phyloP scores from a whole-genome alignment of 768 basidiomycete species.

The Suillus plorans region DNA sequence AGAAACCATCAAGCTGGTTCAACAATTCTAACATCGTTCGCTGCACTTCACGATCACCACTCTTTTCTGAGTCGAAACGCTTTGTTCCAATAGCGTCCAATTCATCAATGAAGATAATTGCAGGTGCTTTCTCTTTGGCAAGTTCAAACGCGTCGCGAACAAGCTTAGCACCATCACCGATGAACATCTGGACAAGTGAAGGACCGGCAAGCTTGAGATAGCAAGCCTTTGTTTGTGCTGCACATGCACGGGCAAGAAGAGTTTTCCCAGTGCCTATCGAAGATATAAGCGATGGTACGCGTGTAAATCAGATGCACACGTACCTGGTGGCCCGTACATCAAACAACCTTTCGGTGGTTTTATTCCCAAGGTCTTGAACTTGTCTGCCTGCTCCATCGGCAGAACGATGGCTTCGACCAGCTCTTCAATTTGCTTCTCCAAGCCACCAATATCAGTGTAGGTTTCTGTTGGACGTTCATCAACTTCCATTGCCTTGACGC shows the following conservation, averaged over 20 bases:
- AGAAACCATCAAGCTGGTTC: constrained; percentile 97
- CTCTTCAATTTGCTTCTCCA: constrained; percentile 99
- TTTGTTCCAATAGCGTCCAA: constrained; percentile 99
- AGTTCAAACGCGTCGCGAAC: constrained; percentile 98
- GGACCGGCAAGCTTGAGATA: constrained; percentile 98
- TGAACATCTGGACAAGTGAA: constrained; percentile 99
- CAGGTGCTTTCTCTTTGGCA: constrained; percentile 96
- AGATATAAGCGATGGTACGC: not conserved
- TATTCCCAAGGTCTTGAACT: constrained; percentile 98
- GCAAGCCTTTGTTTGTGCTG: constrained; percentile 96
- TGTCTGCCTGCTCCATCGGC: constrained; percentile 98
- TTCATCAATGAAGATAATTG: constrained; percentile 99
- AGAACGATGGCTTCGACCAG: constrained; percentile 96
- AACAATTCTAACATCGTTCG: constrained; percentile 99
- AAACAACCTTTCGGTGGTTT: constrained; percentile 96
- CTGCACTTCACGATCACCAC: constrained; percentile 99
- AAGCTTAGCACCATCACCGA: constrained; percentile 98
- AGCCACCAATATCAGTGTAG: constrained; percentile 95
- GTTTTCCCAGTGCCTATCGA: constrained; percentile 92
- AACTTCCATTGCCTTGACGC: constrained; percentile 99
- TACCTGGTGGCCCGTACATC: constrained; percentile 99
- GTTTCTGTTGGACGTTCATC: constrained; percentile 97
- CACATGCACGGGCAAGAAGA: constrained; percentile 94
- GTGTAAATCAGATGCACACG: constrained; percentile 4
- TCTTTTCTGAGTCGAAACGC: constrained; percentile 98